These are phyloP conservation scores for Ophiocytium majus DNA, from an alignment of 352 stramenopile genomes.

Conservation along the genomic window DNA sequence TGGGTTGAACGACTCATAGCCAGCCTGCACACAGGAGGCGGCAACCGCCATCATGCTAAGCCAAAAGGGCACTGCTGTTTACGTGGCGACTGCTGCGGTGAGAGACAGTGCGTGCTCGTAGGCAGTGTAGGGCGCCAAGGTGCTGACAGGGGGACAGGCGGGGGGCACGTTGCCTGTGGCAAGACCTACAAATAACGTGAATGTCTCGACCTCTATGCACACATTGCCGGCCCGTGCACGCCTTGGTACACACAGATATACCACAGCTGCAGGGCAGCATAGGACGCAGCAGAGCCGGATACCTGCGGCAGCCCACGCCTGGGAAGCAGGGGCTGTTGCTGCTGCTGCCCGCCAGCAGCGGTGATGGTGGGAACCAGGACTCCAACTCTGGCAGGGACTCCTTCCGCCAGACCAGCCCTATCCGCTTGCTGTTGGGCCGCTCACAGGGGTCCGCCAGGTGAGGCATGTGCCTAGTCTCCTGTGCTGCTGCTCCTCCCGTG, in stretches of 20 bases:
- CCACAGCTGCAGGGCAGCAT: neutral
- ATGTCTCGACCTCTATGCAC: neutral
- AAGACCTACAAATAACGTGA: neutral
- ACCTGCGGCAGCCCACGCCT: neutral
- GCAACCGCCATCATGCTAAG: neutral
- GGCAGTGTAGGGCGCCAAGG: neutral
- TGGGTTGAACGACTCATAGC: neutral
- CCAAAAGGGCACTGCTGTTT: neutral
- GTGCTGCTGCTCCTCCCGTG: neutral
- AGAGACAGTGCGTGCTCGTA: neutral
- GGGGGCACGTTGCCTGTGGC: no score
- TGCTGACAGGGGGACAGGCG: no score
- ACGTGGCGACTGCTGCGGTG: neutral
- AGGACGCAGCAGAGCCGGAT: neutral
- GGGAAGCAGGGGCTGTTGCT: neutral
- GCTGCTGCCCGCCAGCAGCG: neutral
- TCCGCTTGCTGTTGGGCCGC: neutral
- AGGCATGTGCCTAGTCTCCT: neutral
- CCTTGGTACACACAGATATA: neutral
- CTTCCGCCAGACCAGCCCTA: constrained; percentile 21
- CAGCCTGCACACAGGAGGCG: neutral
- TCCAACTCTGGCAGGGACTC: neutral
- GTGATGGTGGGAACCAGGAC: constrained; percentile 20
- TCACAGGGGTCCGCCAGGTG: constrained; percentile 1
- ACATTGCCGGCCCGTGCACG: neutral